These are phyloP conservation scores for Cryoendolithus antarcticus DNA, from an alignment of 2,329 filamentous ascomycete genomes.

Conservation along the genomic window DNA sequence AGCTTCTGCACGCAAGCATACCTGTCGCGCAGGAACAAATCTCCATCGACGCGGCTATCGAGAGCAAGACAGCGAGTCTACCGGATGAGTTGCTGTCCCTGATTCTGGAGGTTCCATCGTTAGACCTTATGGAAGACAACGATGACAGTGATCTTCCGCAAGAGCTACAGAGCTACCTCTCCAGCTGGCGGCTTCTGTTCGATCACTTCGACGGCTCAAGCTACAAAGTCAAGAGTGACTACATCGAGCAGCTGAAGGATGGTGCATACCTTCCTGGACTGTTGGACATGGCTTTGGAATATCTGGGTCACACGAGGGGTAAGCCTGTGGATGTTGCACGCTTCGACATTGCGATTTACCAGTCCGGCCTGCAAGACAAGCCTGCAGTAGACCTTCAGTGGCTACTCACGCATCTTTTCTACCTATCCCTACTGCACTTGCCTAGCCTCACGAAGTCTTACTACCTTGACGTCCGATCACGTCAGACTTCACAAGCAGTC, in stretches of 20 bases:
- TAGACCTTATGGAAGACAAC: conserved; percentile 54
- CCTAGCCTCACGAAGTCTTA: conserved; percentile 71
- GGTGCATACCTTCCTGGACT: conserved; percentile 56
- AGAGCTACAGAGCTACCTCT: conserved; percentile 62
- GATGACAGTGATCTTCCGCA: conserved; percentile 56
- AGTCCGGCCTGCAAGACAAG: conserved; percentile 41
- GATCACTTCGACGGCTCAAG: conserved; percentile 57
- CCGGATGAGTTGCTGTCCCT: conserved; percentile 78
- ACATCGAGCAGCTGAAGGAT: conserved; percentile 65
- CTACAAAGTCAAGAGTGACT: conserved; percentile 70
- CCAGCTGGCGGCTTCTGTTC: conserved; percentile 84
- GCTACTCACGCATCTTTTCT: conserved; percentile 78
- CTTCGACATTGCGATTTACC: conserved; percentile 56
- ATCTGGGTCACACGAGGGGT: conserved; percentile 68
- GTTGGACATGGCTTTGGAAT: conserved; percentile 69
- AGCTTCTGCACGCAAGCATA: conserved; percentile 67
- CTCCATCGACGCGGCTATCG: conserved; percentile 62
- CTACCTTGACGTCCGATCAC: conserved; percentile 69
- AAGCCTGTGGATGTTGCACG: conserved; percentile 59
- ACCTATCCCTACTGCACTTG: conserved; percentile 61
- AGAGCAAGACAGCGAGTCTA: conserved; percentile 59
- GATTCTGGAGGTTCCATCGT: conserved; percentile 62
- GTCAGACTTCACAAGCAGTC: conserved; percentile 68
- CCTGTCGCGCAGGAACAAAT: conserved; percentile 67
- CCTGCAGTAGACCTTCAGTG: conserved; percentile 67